phyloP scores from a whole-genome alignment of 164 flowering plant genomes.

The Vitis amurensis region DNA sequence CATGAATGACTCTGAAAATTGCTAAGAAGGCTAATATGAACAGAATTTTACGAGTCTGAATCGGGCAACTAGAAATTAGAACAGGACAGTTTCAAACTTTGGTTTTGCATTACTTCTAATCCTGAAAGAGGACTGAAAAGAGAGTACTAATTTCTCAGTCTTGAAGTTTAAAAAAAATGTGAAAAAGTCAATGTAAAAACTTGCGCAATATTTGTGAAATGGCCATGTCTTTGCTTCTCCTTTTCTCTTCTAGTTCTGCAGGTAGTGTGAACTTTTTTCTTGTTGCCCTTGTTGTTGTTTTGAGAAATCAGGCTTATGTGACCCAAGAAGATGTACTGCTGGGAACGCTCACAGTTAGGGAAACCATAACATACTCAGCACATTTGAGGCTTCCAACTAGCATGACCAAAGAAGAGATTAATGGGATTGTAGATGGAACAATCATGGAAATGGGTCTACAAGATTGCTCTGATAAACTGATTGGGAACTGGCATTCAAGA shows the following conservation, averaged over 20 bases:
- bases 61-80: too few relatives aligned
- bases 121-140: too few relatives aligned
- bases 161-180: too few relatives aligned
- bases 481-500: constrained; percentile 79
- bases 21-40: too few relatives aligned
- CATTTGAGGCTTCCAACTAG: constrained; percentile 54
- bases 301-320: constrained; percentile 65
- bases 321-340: constrained; percentile 73
- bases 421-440: constrained; percentile 49
- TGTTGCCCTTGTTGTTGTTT: background rate
- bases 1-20: too few relatives aligned
- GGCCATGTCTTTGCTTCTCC: background rate
- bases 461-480: constrained; percentile 57
- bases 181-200: too few relatives aligned
- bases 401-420: constrained; percentile 44
- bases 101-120: too few relatives aligned
- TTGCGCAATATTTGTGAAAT: background rate
- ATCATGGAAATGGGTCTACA: constrained; percentile 68
- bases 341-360: constrained; percentile 76
- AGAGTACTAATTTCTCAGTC: too few relatives aligned
- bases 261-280: background rate
- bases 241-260: background rate
- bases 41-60: too few relatives aligned
- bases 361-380: constrained; percentile 70
- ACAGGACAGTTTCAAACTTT: too few relatives aligned